Percentiles rank a stretch among this genome's conserved stretches.
phyloP scores from a whole-genome alignment of 257 asterid species.

The Scutellaria barbata region DNA sequence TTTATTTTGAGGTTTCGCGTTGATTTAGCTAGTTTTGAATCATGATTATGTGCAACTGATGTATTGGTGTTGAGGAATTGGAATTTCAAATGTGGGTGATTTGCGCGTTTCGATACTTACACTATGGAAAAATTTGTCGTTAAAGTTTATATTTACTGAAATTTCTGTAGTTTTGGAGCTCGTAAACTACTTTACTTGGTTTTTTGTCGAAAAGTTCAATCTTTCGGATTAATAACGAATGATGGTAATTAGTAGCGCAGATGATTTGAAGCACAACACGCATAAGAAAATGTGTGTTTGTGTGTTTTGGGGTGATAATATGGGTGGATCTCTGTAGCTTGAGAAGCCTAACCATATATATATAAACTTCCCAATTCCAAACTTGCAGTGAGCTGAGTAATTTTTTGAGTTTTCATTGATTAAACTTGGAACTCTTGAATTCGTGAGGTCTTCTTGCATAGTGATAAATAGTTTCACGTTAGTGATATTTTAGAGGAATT shows the following conservation, averaged over 20 bases:
- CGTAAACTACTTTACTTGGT: too few species aligned
- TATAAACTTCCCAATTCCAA: neutral
- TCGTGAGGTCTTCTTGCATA: neutral
- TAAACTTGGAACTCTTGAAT: neutral
- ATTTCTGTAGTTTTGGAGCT: too few species aligned
- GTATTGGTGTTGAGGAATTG: neutral
- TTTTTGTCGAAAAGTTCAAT: too few species aligned
- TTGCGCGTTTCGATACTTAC: neutral
- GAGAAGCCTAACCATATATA: neutral
- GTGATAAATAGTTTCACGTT: neutral
- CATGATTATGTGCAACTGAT: neutral
- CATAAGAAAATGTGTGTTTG: too few species aligned
- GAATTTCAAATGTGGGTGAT: neutral
- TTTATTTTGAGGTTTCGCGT: neutral
- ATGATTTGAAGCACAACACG: too few species aligned
- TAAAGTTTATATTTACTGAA: too few species aligned
- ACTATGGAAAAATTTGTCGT: neutral
- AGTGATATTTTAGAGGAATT: neutral
- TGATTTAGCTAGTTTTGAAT: conserved; percentile 10
- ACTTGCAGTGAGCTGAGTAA: neutral
- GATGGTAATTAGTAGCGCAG: too few species aligned
- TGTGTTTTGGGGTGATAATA: neutral
- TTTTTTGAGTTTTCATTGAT: neutral
- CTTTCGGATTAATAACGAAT: too few species aligned
- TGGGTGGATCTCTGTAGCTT: conserved; percentile 4